Evolutionary conservation across 179 eudicot species (phyloP), one percentile per base, ranked within the genome.

Genomic region (Spinacia oleracea): DNA sequence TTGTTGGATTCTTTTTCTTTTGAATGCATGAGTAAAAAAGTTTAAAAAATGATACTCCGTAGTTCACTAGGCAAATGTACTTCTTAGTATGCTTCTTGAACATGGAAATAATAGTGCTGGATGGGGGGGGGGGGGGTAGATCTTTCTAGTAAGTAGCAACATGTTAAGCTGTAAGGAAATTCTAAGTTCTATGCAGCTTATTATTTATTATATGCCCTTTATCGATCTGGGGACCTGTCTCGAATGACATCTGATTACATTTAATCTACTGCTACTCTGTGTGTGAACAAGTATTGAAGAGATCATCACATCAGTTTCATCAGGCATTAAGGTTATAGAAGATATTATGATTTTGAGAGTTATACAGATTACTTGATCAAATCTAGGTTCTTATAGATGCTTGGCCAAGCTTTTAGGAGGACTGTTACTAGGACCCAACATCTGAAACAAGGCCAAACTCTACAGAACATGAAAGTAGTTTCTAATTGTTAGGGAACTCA

Each of bases 281-380:
- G 75, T 31, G 42, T 53, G 75, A 63, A 72, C 27, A n/a, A 72
- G 75, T 72, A 72, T 50, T 43, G 29, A n/a, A 18, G 16, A 72
- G 25, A 0, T 72, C n/a, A n/a, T n/a, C n/a, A 31, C 43, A 27
- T 70, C 45, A 58, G 9, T 29, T 55, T 38, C 34, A 51, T 48
- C 50, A 66, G 63, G 32, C 46, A 56, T 25, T 40, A 25, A 68
- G 55, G 16, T 29, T 42, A 40, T 74, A 38, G 67, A 42, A 74
- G 31, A 20, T 53, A 16, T 73, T 18, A 73, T 55, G 21, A 56
- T 18, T 35, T 55, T 12, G 32, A 78, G 20, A 29, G 73, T 42
- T 31, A 32, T 34, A 71, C 45, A 9, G 71, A n/a, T n/a, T n/a
- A n/a, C n/a, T n/a, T 71, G 34, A 59, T 32, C 40, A 12, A 63